Evolutionary conservation across 1,139 yeast species (phyloP).

Genomic region (Hyphopichia pseudoburtonii): DNA sequence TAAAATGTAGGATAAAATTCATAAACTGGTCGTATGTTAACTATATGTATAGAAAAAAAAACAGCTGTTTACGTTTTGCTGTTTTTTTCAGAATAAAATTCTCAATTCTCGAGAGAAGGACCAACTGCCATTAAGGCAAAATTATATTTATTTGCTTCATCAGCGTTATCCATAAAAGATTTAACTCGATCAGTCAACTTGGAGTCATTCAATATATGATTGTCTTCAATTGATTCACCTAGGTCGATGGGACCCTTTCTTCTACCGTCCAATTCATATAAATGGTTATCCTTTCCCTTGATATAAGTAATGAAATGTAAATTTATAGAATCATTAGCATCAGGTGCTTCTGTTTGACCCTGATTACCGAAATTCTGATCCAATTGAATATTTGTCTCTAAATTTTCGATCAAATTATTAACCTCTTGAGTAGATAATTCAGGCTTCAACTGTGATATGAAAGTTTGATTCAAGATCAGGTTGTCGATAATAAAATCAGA

Average conservation of each 20-base stretch:
- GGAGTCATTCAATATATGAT: conserved; percentile 56
- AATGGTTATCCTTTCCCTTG: conserved; percentile 53
- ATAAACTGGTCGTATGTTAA: too few species aligned
- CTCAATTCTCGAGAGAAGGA: conserved; percentile 45
- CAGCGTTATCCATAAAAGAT: conserved; percentile 63
- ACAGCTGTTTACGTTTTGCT: too few species aligned
- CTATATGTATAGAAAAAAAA: too few species aligned
- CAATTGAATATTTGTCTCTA: conserved; percentile 45
- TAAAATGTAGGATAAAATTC: too few species aligned
- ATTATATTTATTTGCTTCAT: conserved; percentile 56
- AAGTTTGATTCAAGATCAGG: conserved; percentile 28
- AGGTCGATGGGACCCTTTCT: conserved; percentile 73
- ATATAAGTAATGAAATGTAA: conserved; percentile 81
- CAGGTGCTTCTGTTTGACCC: conserved; percentile 84
- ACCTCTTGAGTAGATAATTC: conserved; percentile 35
- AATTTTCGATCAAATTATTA: conserved; percentile 48
- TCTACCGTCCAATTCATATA: conserved; percentile 89
- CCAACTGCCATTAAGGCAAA: conserved; percentile 71
- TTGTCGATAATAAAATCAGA: conserved; percentile 39
- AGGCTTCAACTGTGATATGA: conserved; percentile 23
- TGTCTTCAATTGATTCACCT: conserved; percentile 38
- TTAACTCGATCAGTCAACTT: conserved; percentile 56
- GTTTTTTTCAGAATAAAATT: neutral
- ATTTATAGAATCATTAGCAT: conserved; percentile 59
- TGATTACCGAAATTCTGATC: conserved; percentile 61